Base-by-base conservation (phyloP, 1,284 basidiomycete genomes). In the Macrocybe sp. region DNA sequence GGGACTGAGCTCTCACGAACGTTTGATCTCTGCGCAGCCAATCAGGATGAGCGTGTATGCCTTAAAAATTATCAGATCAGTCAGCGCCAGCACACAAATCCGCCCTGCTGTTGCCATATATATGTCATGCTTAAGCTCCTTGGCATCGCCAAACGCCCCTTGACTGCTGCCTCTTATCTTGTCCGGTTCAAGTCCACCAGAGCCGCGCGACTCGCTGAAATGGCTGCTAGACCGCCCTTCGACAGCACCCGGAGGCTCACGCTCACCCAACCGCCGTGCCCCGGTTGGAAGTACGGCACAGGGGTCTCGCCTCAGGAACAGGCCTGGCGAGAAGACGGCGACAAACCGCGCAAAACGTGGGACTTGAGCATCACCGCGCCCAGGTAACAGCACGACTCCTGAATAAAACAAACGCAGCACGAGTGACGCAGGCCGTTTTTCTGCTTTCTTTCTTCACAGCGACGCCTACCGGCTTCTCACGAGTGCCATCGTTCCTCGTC, bases 401-500 rank as follows among this genome's bases (percentile, higher is more conserved):
- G 22, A 22, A 22, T 22, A 22, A 22, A 22, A 22, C 22, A 22
- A 22, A 3, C 22, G 22, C 22, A 22, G 22, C 22, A 22, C 22
- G 22, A 22, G 2, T 22, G 22, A 22, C 22, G 4, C 2, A 22
- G 22, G 22, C 22, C 22, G 22, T 22, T 4, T 22, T 22, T 22
- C 4, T 22, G 22, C 22, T 14, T 14, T 14, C 14, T 14, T 14
- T 22, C 22, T 22, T 22, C 22, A 22, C 54, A 78, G 76, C 55
- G 73, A 76, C 49, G 57, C 70, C 11, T 79, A 83, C 59, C 67
- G 71, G 45, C 60, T 90, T 52, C 67, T 89, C 67, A 86, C 82
- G 29, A 83, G 82, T 37, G 79, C 77, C 1, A 77, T 89, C 48
- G 66, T 81, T 33, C 88, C 87, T 9, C 75, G 89, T 37, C 88